Percentiles rank a stretch among this genome's conserved stretches.
phyloP scores from a whole-genome alignment of 768 basidiomycete species.

The Tulasnella sp. region DNA sequence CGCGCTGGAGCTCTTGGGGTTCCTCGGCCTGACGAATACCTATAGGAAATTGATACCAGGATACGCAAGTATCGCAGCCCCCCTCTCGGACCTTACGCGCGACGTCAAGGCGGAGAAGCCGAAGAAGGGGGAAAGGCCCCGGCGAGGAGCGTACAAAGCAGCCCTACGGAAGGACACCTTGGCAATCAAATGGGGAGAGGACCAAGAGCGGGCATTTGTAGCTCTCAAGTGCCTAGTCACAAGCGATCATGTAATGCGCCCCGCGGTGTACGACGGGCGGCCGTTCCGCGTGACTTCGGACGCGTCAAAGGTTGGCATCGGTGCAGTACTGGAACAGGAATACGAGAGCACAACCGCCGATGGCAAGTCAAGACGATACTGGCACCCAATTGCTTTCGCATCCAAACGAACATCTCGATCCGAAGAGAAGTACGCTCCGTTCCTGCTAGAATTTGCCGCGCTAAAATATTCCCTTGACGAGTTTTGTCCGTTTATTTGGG shows the following conservation, averaged over 20 bases:
- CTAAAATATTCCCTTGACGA: slow-evolving; percentile 25
- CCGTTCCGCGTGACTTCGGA: slow-evolving; percentile 30
- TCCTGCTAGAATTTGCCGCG: slow-evolving; percentile 28
- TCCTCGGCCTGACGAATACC: slow-evolving; percentile 28
- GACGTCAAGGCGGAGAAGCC: slow-evolving; percentile 1
- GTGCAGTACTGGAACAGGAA: slow-evolving; percentile 24
- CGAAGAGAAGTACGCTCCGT: slow-evolving; percentile 26
- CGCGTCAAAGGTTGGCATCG: slow-evolving; percentile 27
- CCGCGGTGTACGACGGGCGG: slow-evolving; percentile 25
- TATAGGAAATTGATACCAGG: slow-evolving; percentile 27
- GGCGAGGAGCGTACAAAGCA: slow-evolving; percentile 20
- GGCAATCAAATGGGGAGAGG: slow-evolving; percentile 18
- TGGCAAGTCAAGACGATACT: slow-evolving; percentile 17
- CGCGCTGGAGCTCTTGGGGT: slow-evolving; percentile 24
- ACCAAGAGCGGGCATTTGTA: slow-evolving; percentile 20
- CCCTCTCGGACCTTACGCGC: slow-evolving; percentile 24
- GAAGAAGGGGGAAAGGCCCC: neutral
- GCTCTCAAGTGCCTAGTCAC: slow-evolving; percentile 26
- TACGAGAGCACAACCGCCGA: slow-evolving; percentile 16
- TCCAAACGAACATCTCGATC: slow-evolving; percentile 27
- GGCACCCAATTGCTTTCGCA: slow-evolving; percentile 27
- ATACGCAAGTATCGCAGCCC: slow-evolving; percentile 27
- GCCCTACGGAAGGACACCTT: slow-evolving; percentile 19
- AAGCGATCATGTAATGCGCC: slow-evolving; percentile 26
- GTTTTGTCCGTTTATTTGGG: slow-evolving; percentile 19